These are phyloP conservation scores for Hemisphaericaspora subhashii DNA, from an alignment of 1,139 yeast species.

Conservation along the genomic window DNA sequence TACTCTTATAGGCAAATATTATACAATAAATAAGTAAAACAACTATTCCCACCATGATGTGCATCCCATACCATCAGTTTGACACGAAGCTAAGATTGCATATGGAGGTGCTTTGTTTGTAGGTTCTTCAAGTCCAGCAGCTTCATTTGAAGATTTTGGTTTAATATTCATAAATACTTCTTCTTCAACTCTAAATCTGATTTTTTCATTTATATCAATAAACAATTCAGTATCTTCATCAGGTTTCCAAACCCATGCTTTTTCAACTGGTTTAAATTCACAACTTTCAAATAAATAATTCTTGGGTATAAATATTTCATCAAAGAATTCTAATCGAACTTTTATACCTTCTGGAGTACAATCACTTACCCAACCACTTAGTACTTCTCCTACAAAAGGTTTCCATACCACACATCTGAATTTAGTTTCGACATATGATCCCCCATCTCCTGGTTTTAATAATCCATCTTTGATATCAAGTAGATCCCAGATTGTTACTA, in stretches of 20 bases:
- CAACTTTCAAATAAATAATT: slow-evolving; percentile 78
- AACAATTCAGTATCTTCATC: slow-evolving; percentile 73
- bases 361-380: slow-evolving; percentile 90
- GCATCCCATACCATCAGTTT: slow-evolving; percentile 94
- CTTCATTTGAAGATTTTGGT: slow-evolving; percentile 66
- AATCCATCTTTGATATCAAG: slow-evolving; percentile 81
- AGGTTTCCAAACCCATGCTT: slow-evolving; percentile 93
- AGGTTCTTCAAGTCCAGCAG: slow-evolving; percentile 30
- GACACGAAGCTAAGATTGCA: slow-evolving; percentile 87
- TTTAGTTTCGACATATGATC: slow-evolving; percentile 71
- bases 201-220: slow-evolving; percentile 86
- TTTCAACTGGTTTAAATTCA: slow-evolving; percentile 67
- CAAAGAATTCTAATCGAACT: slow-evolving; percentile 81
- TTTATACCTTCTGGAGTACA: slow-evolving; percentile 86
- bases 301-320: slow-evolving; percentile 87
- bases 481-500: slow-evolving; percentile 81
- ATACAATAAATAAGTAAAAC: background rate
- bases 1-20: background rate
- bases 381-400: slow-evolving; percentile 92
- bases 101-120: slow-evolving; percentile 63
- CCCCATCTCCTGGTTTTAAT: slow-evolving; percentile 95
- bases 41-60: slow-evolving; percentile 93
- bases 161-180: slow-evolving; percentile 81
- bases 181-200: slow-evolving; percentile 86
- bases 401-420: slow-evolving; percentile 83